Percentiles rank a stretch among this genome's conserved stretches.
phyloP scores from a whole-genome alignment of 1,139 yeast genomes.

The Pichia sp. region DNA sequence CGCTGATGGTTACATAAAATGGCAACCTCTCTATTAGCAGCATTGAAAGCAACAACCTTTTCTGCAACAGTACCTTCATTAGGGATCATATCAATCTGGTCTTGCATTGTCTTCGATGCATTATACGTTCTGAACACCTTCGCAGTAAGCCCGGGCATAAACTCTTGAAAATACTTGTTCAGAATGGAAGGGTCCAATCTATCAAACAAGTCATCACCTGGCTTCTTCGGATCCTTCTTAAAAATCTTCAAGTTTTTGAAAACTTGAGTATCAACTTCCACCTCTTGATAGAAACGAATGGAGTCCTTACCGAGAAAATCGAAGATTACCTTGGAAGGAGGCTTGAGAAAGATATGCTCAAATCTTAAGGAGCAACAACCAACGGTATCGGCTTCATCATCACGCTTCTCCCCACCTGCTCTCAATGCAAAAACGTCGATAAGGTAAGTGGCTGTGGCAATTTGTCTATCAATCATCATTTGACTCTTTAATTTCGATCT shows the following conservation, averaged over 20 bases:
- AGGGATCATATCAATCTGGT: constrained; percentile 74
- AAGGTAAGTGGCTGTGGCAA: constrained; percentile 89
- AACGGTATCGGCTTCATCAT: constrained; percentile 96
- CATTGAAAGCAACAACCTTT: constrained; percentile 81
- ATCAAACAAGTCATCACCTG: constrained; percentile 91
- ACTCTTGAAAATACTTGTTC: constrained; percentile 80
- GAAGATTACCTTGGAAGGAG: constrained; percentile 83
- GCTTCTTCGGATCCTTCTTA: constrained; percentile 79
- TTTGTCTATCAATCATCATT: constrained; percentile 80
- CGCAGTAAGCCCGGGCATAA: constrained; percentile 92
- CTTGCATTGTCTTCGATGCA: constrained; percentile 96
- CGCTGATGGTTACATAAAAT: constrained; percentile 97
- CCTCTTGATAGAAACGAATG: constrained; percentile 86
- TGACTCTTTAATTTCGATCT: constrained; percentile 61
- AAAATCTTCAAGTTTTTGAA: constrained; percentile 82
- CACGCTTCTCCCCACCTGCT: constrained; percentile 98
- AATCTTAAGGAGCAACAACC: constrained; percentile 93
- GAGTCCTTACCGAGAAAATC: constrained; percentile 97
- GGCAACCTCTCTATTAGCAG: constrained; percentile 94
- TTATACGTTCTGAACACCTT: constrained; percentile 97
- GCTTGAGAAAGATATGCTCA: constrained; percentile 81
- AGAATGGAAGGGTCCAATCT: constrained; percentile 76
- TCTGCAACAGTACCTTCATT: constrained; percentile 85
- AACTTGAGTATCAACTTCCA: constrained; percentile 82
- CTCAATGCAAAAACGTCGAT: constrained; percentile 93